Percentiles rank a stretch among this genome's conserved stretches.
These are phyloP conservation scores for Zymoseptoria passerinii DNA, from an alignment of 2,329 filamentous ascomycete species.

Conservation along the genomic window DNA sequence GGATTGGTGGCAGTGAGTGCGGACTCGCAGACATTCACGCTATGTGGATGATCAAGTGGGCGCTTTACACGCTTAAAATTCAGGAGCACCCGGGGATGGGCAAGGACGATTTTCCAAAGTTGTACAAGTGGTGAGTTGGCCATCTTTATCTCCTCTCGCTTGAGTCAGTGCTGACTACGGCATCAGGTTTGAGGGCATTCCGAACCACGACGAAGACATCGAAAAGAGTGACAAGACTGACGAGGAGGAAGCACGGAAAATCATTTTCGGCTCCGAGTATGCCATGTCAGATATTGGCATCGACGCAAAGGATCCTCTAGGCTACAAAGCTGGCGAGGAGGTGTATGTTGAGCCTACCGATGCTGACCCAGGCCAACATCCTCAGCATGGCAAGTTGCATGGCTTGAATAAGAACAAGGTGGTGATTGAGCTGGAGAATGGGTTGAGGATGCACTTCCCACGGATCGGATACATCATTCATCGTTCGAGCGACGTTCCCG, in stretches of 20 bases:
- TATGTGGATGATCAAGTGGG: slow-evolving; percentile 20
- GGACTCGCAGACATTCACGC: slow-evolving; percentile 17
- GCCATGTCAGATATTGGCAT: slow-evolving; percentile 11
- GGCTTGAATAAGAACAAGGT: slow-evolving; percentile 20
- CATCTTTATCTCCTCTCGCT: neutral
- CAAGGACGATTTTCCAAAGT: slow-evolving; percentile 10
- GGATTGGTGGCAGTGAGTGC: slow-evolving; percentile 10
- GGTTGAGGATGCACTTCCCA: slow-evolving; percentile 32
- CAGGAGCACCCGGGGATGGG: slow-evolving; percentile 13
- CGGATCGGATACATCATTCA: slow-evolving; percentile 29
- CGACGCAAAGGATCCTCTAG: slow-evolving; percentile 11
- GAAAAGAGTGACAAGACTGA: slow-evolving; percentile 14
- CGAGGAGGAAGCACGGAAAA: slow-evolving; percentile 10
- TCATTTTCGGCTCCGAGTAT: slow-evolving; percentile 13
- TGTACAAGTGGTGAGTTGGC: slow-evolving; percentile 15
- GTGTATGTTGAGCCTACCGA: slow-evolving; percentile 17
- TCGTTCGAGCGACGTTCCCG: slow-evolving; percentile 1
- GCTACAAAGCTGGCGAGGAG: slow-evolving; percentile 10
- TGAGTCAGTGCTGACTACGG: neutral
- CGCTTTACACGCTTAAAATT: slow-evolving; percentile 12
- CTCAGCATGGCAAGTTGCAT: slow-evolving; percentile 17
- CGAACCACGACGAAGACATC: slow-evolving; percentile 11
- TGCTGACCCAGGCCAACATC: slow-evolving; percentile 15
- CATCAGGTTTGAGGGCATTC: slow-evolving; percentile 11
- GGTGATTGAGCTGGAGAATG: slow-evolving; percentile 25